Evolutionary conservation across 371 early-diverging fungal genomes (phyloP).

Genomic region (Smittium mucronatum): DNA sequence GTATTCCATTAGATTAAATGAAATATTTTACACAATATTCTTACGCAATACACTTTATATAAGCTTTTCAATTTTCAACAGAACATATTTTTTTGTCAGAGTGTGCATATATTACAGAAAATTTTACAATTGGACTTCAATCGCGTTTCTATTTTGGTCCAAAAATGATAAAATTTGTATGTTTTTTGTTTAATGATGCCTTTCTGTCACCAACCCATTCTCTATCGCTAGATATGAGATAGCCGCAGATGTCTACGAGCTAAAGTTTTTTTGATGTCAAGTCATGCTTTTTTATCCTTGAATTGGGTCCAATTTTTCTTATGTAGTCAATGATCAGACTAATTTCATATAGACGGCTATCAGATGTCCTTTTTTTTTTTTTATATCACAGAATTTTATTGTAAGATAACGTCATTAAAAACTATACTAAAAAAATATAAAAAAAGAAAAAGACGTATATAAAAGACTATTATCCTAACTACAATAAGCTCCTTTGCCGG

Average conservation of each 20-base stretch:
- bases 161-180: not conserved
- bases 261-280: not conserved
- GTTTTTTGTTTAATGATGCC: not conserved
- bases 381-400: too few species aligned
- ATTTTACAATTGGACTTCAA: not conserved
- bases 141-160: not conserved
- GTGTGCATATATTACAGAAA: not conserved
- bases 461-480: too few species aligned
- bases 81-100: not conserved
- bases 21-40: not conserved
- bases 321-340: not conserved
- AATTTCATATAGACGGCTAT: not conserved
- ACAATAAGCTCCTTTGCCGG: too few species aligned
- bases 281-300: not conserved
- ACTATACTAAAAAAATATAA: too few species aligned
- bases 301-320: not conserved
- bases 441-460: too few species aligned
- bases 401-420: too few species aligned
- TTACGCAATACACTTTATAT: slow-evolving; percentile 10
- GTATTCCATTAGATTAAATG: not conserved
- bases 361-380: not conserved
- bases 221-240: not conserved
- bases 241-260: not conserved
- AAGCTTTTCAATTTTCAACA: not conserved
- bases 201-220: not conserved